These are phyloP conservation scores for Sarocladium brachiariae DNA, from an alignment of 2,329 filamentous ascomycete genomes.

Conservation along the genomic window DNA sequence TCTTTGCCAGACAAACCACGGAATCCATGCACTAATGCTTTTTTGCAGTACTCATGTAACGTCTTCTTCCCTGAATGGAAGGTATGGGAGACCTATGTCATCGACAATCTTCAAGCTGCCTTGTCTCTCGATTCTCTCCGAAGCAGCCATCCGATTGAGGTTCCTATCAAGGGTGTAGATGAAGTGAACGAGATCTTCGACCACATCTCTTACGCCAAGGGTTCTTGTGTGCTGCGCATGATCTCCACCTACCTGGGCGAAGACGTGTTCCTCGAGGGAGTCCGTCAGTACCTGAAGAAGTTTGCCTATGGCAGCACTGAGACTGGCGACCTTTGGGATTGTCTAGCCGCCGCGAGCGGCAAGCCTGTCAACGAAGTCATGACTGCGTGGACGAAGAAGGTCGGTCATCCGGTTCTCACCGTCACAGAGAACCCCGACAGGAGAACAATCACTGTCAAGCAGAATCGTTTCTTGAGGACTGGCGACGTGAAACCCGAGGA, in stretches of 20 bases:
- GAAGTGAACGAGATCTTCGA: constrained; percentile 99
- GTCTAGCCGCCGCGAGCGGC: constrained; percentile 79
- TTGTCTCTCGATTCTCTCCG: constrained; percentile 82
- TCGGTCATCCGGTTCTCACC: constrained; percentile 85
- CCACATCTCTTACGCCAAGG: constrained; percentile 95
- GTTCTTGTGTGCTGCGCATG: constrained; percentile 93
- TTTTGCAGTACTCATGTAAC: constrained; percentile 69
- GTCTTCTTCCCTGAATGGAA: constrained; percentile 97
- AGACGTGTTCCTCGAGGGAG: constrained; percentile 85
- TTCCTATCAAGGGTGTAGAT: constrained; percentile 88
- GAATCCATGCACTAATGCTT: neutral
- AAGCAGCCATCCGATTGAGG: constrained; percentile 94
- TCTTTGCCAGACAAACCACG: neutral
- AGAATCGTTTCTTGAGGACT: constrained; percentile 90
- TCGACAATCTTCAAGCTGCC: constrained; percentile 83
- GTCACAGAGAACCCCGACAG: constrained; percentile 61
- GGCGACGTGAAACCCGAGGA: constrained; percentile 92
- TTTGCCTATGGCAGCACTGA: constrained; percentile 95
- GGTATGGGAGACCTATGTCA: constrained; percentile 93
- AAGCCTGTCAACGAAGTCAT: constrained; percentile 88
- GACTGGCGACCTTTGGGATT: constrained; percentile 85
- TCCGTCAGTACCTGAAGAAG: constrained; percentile 86
- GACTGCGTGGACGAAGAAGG: constrained; percentile 95
- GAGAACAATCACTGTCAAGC: constrained; percentile 76
- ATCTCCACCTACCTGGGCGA: constrained; percentile 93